Base-by-base conservation (phyloP, 441 rosid species). In the Sinapis alba region DNA sequence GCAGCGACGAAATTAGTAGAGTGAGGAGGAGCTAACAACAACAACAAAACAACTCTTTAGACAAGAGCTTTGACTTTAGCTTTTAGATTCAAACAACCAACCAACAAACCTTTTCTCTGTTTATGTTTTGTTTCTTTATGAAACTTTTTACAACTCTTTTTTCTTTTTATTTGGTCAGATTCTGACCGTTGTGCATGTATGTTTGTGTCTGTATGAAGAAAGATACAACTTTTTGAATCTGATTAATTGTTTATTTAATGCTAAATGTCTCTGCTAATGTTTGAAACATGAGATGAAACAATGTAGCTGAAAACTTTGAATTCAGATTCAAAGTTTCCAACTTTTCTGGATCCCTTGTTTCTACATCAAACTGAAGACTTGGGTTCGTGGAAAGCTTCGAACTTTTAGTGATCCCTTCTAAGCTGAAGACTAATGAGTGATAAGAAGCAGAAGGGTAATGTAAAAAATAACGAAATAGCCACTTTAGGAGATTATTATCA, bases 1-100 rank as follows among this genome's bases (percentile, higher is more conserved):
- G 84, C 83, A 82, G 88, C 70, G 88, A 79, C 61, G 78, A 70
- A 36, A 61, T 13, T 12, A 71, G 51, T 77, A 71, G 65, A 61
- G 47, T n/a, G 78, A 68, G 34, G 12, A 60, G 71, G 53, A 63
- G 67, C 71, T 65, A 64, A 34, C 63, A 71, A 72, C 63, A 71
- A 72, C 63, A 71, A 61, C 47, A 61, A 53, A 78, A 60, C 69
- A 21, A 61, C 65, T 61, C 65, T 24, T 24, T 51, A 62, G 24
- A 47, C 38, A 63, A 78, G 81, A 56, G 13, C 53, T 72, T 72
- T 78, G 70, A 62, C 23, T 62, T 62, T 72, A 38, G 69, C 73
- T 61, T 50, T 67, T 72, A 78, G 81, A 61, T 67, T 66, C 73
- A 68, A 71, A 61, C 73, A 62, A 66, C 61, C 51, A 59, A 24